Evolutionary conservation across 2,329 filamentous ascomycete species (phyloP), one percentile per base, ranked within the genome.

Genomic region (Neoarthrinium moseri): DNA sequence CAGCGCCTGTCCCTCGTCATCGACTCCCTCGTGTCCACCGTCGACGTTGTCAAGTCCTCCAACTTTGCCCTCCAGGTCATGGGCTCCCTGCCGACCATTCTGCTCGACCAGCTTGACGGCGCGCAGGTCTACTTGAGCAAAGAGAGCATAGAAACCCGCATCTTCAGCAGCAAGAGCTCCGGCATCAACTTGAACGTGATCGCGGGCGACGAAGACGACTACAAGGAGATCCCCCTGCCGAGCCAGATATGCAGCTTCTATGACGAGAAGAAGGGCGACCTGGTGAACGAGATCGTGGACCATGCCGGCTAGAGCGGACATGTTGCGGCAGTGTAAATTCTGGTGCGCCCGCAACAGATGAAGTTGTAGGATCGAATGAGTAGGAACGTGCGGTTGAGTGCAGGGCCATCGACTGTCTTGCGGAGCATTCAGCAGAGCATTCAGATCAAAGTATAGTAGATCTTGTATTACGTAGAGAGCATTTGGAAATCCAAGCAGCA

Each of bases 11-110:
- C 89, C 22, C 80, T 99, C 43, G 83, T 97, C 41, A 73, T 82
- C 30, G 81, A 72, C 61, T 73, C 71, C 24, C 75, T 81, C 52
- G 80, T 82, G 68, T 64, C 66, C 29, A 60, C 58, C 29, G 58
- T 66, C 39, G 94, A 99, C 61, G 88, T 95, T 20, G 94, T 99
- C 75, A 97, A 97, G 72, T 92, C 87, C 38, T 82, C 87, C 56
- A 95, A 94, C 67, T 96, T 99, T 64, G 91, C 91, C 12, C 75
- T 97, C n/a, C 91, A 96, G 69, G 88, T 99, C 43, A 72, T 95
- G 45, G 91, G 91, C 43, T 81, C 80, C 3, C 80, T 96, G 12
- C 94, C 94, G 2, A 96, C 92, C 2, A 79, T 97, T 47, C 74
- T 96, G 63, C 75, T 99, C 47, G 94, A 99, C 65, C 91, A 96